phyloP scores from a whole-genome alignment of 1,284 basidiomycete species.

The Hypsizygus ulmarius region DNA sequence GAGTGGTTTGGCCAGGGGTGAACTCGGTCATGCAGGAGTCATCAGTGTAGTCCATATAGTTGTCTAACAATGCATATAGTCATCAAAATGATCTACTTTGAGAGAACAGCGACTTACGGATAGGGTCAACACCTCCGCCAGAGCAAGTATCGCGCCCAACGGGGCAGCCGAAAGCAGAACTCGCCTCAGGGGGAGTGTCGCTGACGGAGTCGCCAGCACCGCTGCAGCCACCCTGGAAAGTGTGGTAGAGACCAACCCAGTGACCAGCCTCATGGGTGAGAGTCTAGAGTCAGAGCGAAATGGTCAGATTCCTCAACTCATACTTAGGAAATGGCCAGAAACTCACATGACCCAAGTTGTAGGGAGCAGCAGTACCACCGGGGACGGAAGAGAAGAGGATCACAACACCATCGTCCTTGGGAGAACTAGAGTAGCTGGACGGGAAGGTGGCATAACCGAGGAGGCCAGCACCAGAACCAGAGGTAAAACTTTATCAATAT shows the following conservation, averaged over 20 bases:
- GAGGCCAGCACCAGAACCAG: constrained; percentile 37
- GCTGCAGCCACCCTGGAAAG: constrained; percentile 56
- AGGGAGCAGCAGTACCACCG: constrained; percentile 42
- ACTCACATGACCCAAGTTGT: constrained; percentile 52
- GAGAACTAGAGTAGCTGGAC: constrained; percentile 33
- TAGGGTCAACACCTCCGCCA: constrained; percentile 41
- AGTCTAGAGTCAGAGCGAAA: constrained; percentile 33
- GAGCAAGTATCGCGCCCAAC: constrained; percentile 47
- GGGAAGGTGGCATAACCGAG: constrained; percentile 55
- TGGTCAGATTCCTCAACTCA: not conserved
- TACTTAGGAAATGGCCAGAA: not conserved
- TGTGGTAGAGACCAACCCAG: constrained; percentile 59
- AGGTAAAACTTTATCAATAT: constrained; percentile 27
- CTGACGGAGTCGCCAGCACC: constrained; percentile 46
- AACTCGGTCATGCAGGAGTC: constrained; percentile 49
- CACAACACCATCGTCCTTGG: constrained; percentile 49
- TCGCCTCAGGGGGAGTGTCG: constrained; percentile 50
- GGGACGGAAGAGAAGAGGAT: constrained; percentile 51
- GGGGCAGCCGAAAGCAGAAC: constrained; percentile 46
- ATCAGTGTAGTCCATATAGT: constrained; percentile 44
- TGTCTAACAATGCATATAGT: constrained; percentile 26
- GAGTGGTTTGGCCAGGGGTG: constrained; percentile 44
- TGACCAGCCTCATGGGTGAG: constrained; percentile 57
- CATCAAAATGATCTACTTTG: constrained; percentile 9
- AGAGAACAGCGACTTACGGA: constrained; percentile 36